Base-by-base conservation (phyloP, 1,284 basidiomycete species). In the Puccinia triticina region DNA sequence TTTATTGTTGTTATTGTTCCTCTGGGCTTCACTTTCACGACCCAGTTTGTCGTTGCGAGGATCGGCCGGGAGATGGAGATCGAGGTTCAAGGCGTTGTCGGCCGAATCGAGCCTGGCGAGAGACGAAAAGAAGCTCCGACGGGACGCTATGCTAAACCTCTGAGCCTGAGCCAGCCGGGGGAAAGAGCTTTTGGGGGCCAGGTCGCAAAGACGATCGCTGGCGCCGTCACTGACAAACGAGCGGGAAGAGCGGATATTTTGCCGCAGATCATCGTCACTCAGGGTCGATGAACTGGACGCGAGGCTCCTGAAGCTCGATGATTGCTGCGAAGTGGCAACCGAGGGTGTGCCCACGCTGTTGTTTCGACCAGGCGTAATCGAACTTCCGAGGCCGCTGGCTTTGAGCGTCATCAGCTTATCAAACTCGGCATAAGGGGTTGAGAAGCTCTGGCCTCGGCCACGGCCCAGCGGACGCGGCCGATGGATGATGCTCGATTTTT, bases 381-480 rank as follows among this genome's bases (percentile, higher is more conserved):
- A 18, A 14, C 21, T 43, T n/a, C 21, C n/a, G 23, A 21, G 16
- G 11, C 66, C 66, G 21, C 11, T 14, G 16, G 40, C 66, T 11
- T 69, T 34, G 10, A 69, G 66, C 14, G 23, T 29, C 43, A 69
- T 69, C n/a, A 76, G 29, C 46, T 34, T 59, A 26, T 76, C 74
- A 21, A 48, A 59, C 37, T 76, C 74, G 12, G 53, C 74, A 46
- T 34, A 64, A 12, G 48, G 34, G 29, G 32, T 64, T 76, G 74
- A 59, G 34, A 61, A 76, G 21, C 55, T 76, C 43, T 26, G 74
- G n/a, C 55, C 43, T n/a, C 74, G 37, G 4, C 32, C 53, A 29
- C 74, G 55, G 43, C 53, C 46, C 16, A 76, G 34, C 26, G 74
- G 74, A 46, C 34, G 55, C 10, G 74, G 74, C 43, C 74, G 53